These are phyloP conservation scores for Niveomyces coronatus DNA, from an alignment of 2,329 filamentous ascomycete genomes.

Conservation along the genomic window DNA sequence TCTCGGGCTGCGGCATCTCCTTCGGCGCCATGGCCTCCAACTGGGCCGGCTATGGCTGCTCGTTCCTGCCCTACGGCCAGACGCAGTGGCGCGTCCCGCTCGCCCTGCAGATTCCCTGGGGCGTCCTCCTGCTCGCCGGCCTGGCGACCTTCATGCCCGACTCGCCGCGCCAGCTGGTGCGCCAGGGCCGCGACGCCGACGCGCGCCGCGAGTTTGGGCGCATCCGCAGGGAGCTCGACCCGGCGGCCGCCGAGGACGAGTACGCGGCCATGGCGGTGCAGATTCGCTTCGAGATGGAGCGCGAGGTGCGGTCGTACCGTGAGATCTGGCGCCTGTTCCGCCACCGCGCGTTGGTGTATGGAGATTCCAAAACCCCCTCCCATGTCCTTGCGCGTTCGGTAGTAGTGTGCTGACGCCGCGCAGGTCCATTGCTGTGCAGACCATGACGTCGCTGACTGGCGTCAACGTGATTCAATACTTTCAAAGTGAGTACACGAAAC, in stretches of 20 bases:
- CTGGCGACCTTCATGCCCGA: slow-evolving; percentile 9
- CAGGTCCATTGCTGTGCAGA: slow-evolving; percentile 43
- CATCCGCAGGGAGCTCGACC: slow-evolving; percentile 35
- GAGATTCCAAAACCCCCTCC: slow-evolving; percentile 2
- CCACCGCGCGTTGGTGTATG: slow-evolving; percentile 38
- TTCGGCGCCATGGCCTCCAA: slow-evolving; percentile 47
- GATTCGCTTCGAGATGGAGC: slow-evolving; percentile 46
- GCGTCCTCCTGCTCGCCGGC: slow-evolving; percentile 42
- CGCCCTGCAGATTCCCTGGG: slow-evolving; percentile 45
- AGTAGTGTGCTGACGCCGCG: neutral
- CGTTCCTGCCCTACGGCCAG: slow-evolving; percentile 38
- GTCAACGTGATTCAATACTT: slow-evolving; percentile 44
- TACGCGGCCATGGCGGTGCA: slow-evolving; percentile 43
- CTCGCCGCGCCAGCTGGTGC: slow-evolving; percentile 31
- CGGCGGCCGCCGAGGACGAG: slow-evolving; percentile 36
- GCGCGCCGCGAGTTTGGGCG: slow-evolving; percentile 36
- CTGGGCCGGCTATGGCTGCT: slow-evolving; percentile 46
- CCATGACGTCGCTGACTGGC: slow-evolving; percentile 45
- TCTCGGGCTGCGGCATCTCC: slow-evolving; percentile 43
- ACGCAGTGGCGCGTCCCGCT: slow-evolving; percentile 46
- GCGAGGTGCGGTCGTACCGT: slow-evolving; percentile 39
- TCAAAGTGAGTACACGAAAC: slow-evolving; percentile 21
- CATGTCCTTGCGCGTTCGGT: neutral
- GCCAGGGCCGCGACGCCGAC: slow-evolving; percentile 35
- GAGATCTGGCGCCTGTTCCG: slow-evolving; percentile 43